phyloP scores from a whole-genome alignment of 2,329 filamentous ascomycete species.

The Pestalotiopsis sp. region DNA sequence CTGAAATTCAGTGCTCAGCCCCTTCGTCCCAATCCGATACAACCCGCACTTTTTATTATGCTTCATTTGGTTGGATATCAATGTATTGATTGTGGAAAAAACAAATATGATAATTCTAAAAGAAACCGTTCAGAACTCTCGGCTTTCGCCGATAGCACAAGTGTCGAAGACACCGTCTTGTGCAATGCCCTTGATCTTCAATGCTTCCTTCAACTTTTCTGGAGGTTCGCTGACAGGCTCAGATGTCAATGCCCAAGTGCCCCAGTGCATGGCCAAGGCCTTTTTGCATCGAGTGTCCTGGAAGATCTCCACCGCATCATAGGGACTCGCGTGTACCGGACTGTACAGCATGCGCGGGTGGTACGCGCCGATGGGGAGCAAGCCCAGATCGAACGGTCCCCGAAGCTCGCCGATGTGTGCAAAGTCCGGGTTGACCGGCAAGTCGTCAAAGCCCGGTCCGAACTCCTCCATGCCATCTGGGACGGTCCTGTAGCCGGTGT shows the following conservation, averaged over 20 bases:
- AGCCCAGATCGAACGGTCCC: constrained; percentile 86
- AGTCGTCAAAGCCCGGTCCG: constrained; percentile 63
- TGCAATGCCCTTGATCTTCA: constrained; percentile 66
- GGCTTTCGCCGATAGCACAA: constrained; percentile 82
- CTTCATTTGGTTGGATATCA: not conserved
- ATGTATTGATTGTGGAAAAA: not conserved
- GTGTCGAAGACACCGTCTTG: constrained; percentile 79
- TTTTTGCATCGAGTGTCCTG: constrained; percentile 75
- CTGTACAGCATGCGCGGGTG: constrained; percentile 73
- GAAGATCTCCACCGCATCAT: constrained; percentile 89
- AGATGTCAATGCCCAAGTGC: constrained; percentile 82
- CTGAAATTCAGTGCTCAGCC: not conserved
- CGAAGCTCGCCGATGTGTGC: constrained; percentile 79
- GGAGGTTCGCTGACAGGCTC: constrained; percentile 89
- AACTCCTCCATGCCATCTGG: constrained; percentile 73
- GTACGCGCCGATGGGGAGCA: constrained; percentile 94
- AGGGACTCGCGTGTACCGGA: constrained; percentile 82
- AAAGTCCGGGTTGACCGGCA: constrained; percentile 83
- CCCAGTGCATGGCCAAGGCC: constrained; percentile 94
- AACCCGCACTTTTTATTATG: no score
- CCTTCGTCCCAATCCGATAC: not conserved
- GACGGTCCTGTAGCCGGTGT: constrained; percentile 87
- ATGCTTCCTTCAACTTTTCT: constrained; percentile 68
- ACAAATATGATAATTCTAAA: constrained; percentile 18
- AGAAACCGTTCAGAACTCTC: constrained; percentile 60